Base-by-base conservation (phyloP, 495 filamentous ascomycete genomes). In the Podospora appendiculata region DNA sequence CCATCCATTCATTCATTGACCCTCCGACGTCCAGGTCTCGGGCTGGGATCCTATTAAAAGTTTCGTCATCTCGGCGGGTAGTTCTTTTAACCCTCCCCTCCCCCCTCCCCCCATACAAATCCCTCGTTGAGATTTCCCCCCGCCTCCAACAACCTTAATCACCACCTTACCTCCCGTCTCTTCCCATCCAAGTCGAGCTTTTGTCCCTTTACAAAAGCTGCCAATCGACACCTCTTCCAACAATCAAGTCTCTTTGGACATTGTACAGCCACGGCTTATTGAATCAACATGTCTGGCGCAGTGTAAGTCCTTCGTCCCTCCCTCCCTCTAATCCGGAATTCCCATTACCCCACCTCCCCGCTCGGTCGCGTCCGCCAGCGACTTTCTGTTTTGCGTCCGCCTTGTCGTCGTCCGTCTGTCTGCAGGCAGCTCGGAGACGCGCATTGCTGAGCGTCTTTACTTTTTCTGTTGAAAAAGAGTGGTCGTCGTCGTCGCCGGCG, bases 221-320 rank as follows among this genome's bases (percentile, higher is more conserved):
- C 19, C 34, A 54, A 41, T 33, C 40, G 17, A 10, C 43, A 8
- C 25, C n/a, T 50, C 50, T 16, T 34, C 32, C 35, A 14, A 35
- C 44, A 41, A 8, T 39, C 46, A 52, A 45, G 46, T 44, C 45
- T 39, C 43, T 17, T 36, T 42, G n/a, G 40, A 50, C 54, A 50
- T 34, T 45, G 13, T 41, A 42, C 49, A 46, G 38, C 51, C 50
- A 33, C 45, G 36, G 45, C 41, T 41, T 16, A n/a, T 16, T 44
- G 40, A 14, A 50, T 53, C 63, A 62, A 51, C 56, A 78, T 78
- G 75, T 78, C 75, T 71, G 73, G 74, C 60, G 63, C 75, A 66
- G 73, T 73, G 75, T 78, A 77, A 78, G 75, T 77, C 38, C 42
- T 47, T 45, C 25, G 2, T 25, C 25, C 25, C 25, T 25, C 25